Evolutionary conservation across 257 asterid species (phyloP).

Genomic region (Nyctanthes arbortristis): DNA sequence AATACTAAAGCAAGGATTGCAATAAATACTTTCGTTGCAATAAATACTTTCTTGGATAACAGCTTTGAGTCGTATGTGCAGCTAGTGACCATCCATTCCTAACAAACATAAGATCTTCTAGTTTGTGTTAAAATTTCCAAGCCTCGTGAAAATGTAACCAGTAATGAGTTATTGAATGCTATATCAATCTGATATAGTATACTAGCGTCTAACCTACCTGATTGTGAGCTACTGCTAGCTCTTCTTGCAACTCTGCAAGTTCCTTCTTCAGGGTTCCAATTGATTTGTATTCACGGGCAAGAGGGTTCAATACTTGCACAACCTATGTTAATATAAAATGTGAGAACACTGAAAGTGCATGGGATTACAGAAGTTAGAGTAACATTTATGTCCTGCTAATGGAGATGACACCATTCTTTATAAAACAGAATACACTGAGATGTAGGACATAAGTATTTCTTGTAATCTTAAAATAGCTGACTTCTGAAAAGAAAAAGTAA

Average conservation of each 20-base stretch:
- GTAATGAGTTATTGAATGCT: not conserved
- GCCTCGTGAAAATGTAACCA: not conserved
- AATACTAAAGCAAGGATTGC: too few relatives aligned
- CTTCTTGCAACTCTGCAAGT: slow-evolving; percentile 84
- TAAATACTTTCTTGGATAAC: too few relatives aligned
- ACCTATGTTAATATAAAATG: slow-evolving; percentile 41
- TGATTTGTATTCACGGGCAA: slow-evolving; percentile 93
- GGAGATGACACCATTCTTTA: not conserved
- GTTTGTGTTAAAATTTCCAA: not conserved
- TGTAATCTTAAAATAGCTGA: too few relatives aligned
- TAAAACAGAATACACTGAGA: too few relatives aligned
- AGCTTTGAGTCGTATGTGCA: not conserved
- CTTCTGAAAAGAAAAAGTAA: too few relatives aligned
- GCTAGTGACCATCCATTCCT: not conserved
- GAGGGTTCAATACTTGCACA: slow-evolving; percentile 90
- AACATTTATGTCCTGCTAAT: not conserved
- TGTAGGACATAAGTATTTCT: too few relatives aligned
- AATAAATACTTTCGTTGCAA: too few relatives aligned
- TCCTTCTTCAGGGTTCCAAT: slow-evolving; percentile 84
- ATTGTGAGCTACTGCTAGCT: slow-evolving; percentile 68
- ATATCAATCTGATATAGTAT: not conserved
- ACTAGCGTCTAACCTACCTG: slow-evolving; percentile 42
- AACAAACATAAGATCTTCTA: not conserved
- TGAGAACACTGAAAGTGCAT: not conserved
- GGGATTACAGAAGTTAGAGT: not conserved